phyloP scores from a whole-genome alignment of 1,284 basidiomycete species.

The Apiotrichum gracile region DNA sequence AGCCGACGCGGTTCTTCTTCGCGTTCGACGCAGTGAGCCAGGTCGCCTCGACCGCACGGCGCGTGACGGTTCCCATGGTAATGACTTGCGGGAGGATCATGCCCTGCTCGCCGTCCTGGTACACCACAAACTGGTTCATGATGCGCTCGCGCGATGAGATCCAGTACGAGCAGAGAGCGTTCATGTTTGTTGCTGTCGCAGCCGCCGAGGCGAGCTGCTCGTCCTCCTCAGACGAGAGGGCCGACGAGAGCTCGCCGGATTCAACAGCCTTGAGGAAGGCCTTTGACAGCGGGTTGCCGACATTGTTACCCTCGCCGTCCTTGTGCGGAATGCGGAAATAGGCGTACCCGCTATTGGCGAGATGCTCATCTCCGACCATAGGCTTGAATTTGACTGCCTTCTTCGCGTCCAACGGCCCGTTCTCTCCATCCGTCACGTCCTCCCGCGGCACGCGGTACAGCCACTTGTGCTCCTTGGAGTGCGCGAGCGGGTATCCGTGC shows the following conservation, averaged over 20 bases:
- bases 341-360: constrained; percentile 5
- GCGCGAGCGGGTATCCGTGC: constrained; percentile 77
- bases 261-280: constrained; percentile 82
- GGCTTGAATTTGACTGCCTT: constrained; percentile 17
- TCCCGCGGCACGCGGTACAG: constrained; percentile 64
- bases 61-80: constrained; percentile 97
- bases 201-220: constrained; percentile 62
- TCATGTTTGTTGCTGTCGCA: constrained; percentile 80
- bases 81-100: constrained; percentile 94
- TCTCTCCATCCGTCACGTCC: constrained; percentile 55
- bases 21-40: constrained; percentile 99
- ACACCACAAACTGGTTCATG: constrained; percentile 88
- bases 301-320: constrained; percentile 88
- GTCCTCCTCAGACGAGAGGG: constrained; percentile 37
- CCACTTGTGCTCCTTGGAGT: constrained; percentile 89
- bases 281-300: constrained; percentile 86
- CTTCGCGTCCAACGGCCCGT: constrained; percentile 49
- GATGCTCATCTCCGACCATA: constrained; percentile 15
- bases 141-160: constrained; percentile 90
- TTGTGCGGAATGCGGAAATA: constrained; percentile 96
- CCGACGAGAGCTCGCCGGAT: constrained; percentile 66
- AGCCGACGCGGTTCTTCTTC: constrained; percentile 94
- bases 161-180: constrained; percentile 96
- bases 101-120: constrained; percentile 60
- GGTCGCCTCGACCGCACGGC: constrained; percentile 94